Evolutionary conservation across 106 monocot species (phyloP), one percentile per base, ranked within the genome.

Genomic region (Apostasia shenzhenica): DNA sequence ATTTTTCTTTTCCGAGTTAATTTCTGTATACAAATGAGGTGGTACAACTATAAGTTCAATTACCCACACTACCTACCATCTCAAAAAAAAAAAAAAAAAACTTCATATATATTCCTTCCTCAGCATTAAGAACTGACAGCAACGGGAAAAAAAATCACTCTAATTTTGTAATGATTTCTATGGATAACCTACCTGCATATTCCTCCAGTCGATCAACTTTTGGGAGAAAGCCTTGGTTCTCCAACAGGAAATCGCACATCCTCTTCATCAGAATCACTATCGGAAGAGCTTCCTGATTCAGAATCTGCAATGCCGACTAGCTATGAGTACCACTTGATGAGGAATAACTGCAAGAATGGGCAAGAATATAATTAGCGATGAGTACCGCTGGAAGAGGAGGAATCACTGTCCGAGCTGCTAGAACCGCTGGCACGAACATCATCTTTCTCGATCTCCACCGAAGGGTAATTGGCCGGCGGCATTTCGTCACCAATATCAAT

Each of bases 401-500:
- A 88, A 1, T 75, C 82, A 13, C 84, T 80, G 68, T 80, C 78
- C 0, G 89, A 89, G 41, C 77, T 80, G 53, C 86, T 75, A 6
- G 86, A 82, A 70, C 77, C 79, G 71, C 85, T 84, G 6, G 66
- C 78, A n/a, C 64, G 40, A 1, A 72, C 81, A 7, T 62, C 63
- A 40, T 90, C 86, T 82, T 90, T 95, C 70, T 89, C 84, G 9
- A 92, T 92, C 73, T 86, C 92, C 39, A 92, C 82, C 0, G 86
- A 73, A 7, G 91, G 91, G 71, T 89, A 89, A 67, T 86, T 66
- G 5, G 74, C 54, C 8, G 78, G 67, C 0, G 95, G 92, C 86
- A 95, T 76, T 26, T 95, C 90, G 57, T 95, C 95, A 0, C 86
- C 91, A 62, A 95, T 95, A 68, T 95, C 95, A 2, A 92, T 81